Evolutionary conservation across 2,329 filamentous ascomycete genomes (phyloP).

Genomic region (Colletotrichum gigasporum): DNA sequence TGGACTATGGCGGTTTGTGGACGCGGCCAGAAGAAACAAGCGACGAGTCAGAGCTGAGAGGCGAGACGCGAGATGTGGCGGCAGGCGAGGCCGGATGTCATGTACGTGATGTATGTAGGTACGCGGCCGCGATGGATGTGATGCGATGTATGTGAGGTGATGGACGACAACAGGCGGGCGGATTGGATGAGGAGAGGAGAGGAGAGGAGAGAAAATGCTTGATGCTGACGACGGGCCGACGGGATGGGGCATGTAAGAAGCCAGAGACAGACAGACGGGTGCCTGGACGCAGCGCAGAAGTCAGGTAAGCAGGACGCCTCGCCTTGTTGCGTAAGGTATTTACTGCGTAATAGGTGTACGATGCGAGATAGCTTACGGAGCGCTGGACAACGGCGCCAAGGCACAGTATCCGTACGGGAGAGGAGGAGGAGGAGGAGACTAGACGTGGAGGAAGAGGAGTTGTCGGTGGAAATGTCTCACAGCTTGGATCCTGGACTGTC

Average conservation of each 20-base stretch:
- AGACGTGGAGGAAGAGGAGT: background rate
- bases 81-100: background rate
- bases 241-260: background rate
- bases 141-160: constrained; percentile 21
- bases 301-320: too few species aligned
- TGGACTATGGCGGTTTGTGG: background rate
- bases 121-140: constrained; percentile 14
- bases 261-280: background rate
- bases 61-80: background rate
- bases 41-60: constrained; percentile 5
- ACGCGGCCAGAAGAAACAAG: background rate
- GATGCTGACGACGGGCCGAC: constrained; percentile 3
- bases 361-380: too few species aligned
- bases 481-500: constrained; percentile 16
- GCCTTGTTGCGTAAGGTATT: too few species aligned
- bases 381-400: too few species aligned
- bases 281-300: background rate
- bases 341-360: too few species aligned
- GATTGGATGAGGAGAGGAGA: constrained; percentile 4
- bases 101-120: constrained; percentile 18
- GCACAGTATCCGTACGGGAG: background rate
- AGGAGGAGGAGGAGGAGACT: background rate
- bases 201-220: background rate
- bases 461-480: constrained; percentile 1
- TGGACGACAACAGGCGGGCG: constrained; percentile 1